phyloP scores from a whole-genome alignment of 805 yeast genomes.

The Hermanozyma aechmeae region DNA sequence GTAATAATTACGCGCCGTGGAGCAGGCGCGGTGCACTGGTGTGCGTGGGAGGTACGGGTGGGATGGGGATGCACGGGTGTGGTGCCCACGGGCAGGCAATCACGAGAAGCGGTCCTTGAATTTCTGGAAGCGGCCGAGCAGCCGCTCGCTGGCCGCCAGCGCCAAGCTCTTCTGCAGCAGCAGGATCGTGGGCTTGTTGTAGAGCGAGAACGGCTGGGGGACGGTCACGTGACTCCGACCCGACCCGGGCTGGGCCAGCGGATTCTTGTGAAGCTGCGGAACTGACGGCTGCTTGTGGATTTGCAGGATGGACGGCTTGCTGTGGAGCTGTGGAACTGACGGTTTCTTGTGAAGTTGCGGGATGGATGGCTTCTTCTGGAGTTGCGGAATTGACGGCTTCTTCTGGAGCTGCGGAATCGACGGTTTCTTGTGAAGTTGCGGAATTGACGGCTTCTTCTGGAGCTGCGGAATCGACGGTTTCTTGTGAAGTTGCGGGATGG shows the following conservation, averaged over 20 bases:
- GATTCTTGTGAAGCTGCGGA: constrained; percentile 7
- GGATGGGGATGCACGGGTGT: too few relatives aligned
- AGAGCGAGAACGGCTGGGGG: constrained; percentile 4
- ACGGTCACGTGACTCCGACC: background rate
- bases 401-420: constrained; percentile 3
- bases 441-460: constrained; percentile 6
- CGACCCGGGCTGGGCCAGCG: constrained; percentile 1
- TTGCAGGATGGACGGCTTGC: constrained; percentile 2
- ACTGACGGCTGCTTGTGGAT: constrained; percentile 6
- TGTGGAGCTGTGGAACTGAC: constrained; percentile 3
- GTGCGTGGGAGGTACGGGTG: too few relatives aligned
- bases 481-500: constrained; percentile 4
- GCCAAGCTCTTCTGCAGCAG: constrained; percentile 25
- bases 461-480: constrained; percentile 8
- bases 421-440: too few relatives aligned
- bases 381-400: background rate
- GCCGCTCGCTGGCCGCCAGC: too few relatives aligned
- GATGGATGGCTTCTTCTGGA: constrained; percentile 5
- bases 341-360: too few relatives aligned
- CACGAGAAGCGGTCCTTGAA: too few relatives aligned
- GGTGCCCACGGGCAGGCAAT: too few relatives aligned
- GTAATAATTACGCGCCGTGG: background rate
- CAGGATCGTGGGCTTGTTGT: constrained; percentile 31
- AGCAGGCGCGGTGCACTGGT: background rate
- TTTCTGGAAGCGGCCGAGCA: too few relatives aligned